Evolutionary conservation across 78 protist species (phyloP), one percentile per base, ranked within the genome.

Genomic region (Guillardia theta): DNA sequence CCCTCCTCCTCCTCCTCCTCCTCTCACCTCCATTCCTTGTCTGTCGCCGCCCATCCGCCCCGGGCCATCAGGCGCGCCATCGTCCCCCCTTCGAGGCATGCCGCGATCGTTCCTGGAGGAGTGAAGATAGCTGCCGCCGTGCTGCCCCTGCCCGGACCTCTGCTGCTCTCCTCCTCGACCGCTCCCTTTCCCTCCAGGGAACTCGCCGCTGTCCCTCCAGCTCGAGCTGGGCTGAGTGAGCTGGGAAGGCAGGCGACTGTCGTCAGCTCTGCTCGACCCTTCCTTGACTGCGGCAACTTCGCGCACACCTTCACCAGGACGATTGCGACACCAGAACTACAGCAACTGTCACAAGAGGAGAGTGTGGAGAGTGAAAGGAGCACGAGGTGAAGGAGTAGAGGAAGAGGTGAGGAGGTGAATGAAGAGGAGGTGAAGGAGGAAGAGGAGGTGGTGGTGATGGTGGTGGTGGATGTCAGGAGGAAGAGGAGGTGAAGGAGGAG

Each of bases 311-410:
- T 4, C 41, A 33, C 83, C 83, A 12, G 83, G 83, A 0, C 83
- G 33, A 43, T 70, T 70, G 83, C 83, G 83, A 18, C 83, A 70
- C 83, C 83, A 70, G 83, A 70, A 70, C 41, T n/a, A n/a, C n/a
- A n/a, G n/a, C n/a, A n/a, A n/a, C n/a, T n/a, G n/a, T n/a, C n/a
- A n/a, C n/a, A n/a, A n/a, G n/a, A n/a, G n/a, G n/a, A n/a, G n/a
- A n/a, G n/a, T n/a, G n/a, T n/a, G n/a, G n/a, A n/a, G n/a, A n/a
- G n/a, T n/a, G n/a, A n/a, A n/a, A n/a, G 64, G 64, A 53, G 64
- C 15, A 19, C 33, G 64, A 12, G 33, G n/a, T n/a, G n/a, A n/a
- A n/a, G n/a, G n/a, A n/a, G n/a, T n/a, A n/a, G n/a, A n/a, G n/a
- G n/a, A n/a, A n/a, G n/a, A n/a, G n/a, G n/a, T n/a, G n/a, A n/a